A percentile compares a stretch with the other conserved stretches of the same genome.
Evolutionary conservation across 108 stramenopile genomes (phyloP).

Genomic region (Fistulifera pelliculosa): DNA sequence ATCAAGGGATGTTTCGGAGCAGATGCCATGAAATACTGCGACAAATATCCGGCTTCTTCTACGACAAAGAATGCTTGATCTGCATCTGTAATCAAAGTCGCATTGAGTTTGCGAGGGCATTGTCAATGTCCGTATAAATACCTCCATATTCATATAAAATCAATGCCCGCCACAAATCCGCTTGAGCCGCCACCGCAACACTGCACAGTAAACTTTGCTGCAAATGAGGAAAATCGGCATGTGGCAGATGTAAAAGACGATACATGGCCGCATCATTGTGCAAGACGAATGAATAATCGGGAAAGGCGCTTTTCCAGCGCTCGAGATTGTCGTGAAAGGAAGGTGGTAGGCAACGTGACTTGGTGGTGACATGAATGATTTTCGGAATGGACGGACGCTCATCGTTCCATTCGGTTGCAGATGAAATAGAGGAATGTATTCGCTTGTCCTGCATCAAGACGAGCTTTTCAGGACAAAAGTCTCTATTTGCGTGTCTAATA

Average conservation of each 20-base stretch:
- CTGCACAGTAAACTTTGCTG: slow-evolving; percentile 33
- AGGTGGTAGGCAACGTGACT: slow-evolving; percentile 23
- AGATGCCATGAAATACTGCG: slow-evolving; percentile 60
- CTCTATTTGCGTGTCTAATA: not conserved
- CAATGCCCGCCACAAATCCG: slow-evolving; percentile 52
- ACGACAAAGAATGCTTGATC: slow-evolving; percentile 56
- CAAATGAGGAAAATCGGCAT: slow-evolving; percentile 49
- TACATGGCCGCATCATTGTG: slow-evolving; percentile 63
- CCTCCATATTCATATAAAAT: slow-evolving; percentile 56
- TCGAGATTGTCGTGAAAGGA: slow-evolving; percentile 38
- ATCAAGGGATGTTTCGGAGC: slow-evolving; percentile 56
- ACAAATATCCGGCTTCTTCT: slow-evolving; percentile 30
- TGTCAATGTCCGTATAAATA: slow-evolving; percentile 56
- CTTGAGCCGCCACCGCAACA: slow-evolving; percentile 33
- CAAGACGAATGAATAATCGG: slow-evolving; percentile 38
- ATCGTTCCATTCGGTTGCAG: not conserved
- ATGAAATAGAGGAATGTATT: not conserved
- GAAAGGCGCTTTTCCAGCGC: slow-evolving; percentile 29
- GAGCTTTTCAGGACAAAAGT: not conserved
- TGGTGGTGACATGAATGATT: slow-evolving; percentile 33
- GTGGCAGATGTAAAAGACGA: slow-evolving; percentile 27
- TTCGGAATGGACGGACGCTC: slow-evolving; percentile 18
- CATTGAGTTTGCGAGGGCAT: slow-evolving; percentile 21
- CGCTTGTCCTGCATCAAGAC: not conserved
- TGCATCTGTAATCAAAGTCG: slow-evolving; percentile 12